Percentiles rank a stretch among this genome's conserved stretches.
Conservation (phyloP, 768 basidiomycete species). For the Aureoboletus auriporus region DNA sequence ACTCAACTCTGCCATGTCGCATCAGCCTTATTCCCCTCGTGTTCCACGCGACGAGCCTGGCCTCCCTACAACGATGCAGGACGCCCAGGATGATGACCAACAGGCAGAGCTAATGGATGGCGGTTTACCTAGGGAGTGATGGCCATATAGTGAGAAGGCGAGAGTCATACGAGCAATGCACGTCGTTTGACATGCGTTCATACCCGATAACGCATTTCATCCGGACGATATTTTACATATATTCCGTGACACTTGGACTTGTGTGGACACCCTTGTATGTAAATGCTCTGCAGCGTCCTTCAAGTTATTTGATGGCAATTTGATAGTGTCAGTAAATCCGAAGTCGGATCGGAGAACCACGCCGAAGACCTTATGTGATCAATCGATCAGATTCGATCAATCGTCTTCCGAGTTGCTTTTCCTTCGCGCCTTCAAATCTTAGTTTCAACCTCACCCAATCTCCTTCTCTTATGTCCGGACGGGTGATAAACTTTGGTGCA, state of each 20-base stretch:
- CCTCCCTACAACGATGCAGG: conserved; percentile 38
- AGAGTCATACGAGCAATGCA: conserved; percentile 21
- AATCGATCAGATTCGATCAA: too few species aligned
- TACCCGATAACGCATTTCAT: not conserved
- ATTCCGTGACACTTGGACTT: not conserved
- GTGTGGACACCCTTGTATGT: too few species aligned
- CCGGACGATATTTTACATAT: not conserved
- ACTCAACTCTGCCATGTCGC: conserved; percentile 57
- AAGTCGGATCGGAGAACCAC: too few species aligned
- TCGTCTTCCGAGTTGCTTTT: too few species aligned
- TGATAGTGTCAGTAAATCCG: too few species aligned
- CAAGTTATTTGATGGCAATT: too few species aligned
- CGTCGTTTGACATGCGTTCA: not conserved
- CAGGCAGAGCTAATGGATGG: conserved; percentile 24
- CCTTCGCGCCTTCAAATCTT: not conserved
- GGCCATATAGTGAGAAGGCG: conserved; percentile 32
- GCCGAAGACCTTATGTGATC: too few species aligned
- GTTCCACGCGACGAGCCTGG: conserved; percentile 40
- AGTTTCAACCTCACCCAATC: not conserved
- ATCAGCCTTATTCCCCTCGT: conserved; percentile 72
- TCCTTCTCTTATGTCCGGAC: conserved; percentile 23
- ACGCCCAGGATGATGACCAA: conserved; percentile 17
- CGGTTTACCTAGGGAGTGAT: conserved; percentile 7
- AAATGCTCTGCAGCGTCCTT: too few species aligned
- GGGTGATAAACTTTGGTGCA: conserved; percentile 88